phyloP scores from a whole-genome alignment of 192 early-diverging fungal genomes.

The Coemansia sp. region DNA sequence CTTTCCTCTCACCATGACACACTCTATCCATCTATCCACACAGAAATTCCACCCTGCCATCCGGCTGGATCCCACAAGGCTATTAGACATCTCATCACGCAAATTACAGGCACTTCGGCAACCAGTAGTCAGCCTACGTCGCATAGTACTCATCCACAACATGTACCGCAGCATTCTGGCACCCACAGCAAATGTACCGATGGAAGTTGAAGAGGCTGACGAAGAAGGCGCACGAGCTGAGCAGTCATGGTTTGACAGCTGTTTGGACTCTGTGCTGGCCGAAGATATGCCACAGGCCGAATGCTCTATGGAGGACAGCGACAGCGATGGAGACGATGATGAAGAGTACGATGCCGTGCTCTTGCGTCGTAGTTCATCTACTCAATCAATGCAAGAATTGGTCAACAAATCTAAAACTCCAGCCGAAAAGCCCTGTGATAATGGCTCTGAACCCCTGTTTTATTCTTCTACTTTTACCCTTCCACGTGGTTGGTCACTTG shows the following conservation, averaged over 20 bases:
- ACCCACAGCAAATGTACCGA: background rate
- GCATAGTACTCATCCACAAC: constrained; percentile 14
- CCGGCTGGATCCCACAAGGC: too few relatives aligned
- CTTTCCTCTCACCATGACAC: too few relatives aligned
- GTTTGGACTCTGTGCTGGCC: constrained; percentile 34
- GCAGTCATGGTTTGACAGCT: constrained; percentile 51
- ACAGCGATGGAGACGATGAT: background rate
- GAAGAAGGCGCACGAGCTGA: constrained; percentile 23
- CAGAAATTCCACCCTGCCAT: too few relatives aligned
- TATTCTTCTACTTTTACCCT: background rate
- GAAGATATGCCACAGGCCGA: constrained; percentile 19
- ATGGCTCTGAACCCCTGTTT: background rate
- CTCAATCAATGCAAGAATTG: too few relatives aligned
- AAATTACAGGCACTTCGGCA: too few relatives aligned
- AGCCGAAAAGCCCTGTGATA: too few relatives aligned
- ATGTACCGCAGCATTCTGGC: constrained; percentile 25
- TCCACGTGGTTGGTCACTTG: background rate
- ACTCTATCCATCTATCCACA: too few relatives aligned
- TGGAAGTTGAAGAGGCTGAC: constrained; percentile 20
- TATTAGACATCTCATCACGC: too few relatives aligned
- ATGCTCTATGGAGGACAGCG: constrained; percentile 8
- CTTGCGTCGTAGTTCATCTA: background rate
- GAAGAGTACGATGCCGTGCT: background rate
- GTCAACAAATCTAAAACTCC: too few relatives aligned
- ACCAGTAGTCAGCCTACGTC: background rate